phyloP scores from a whole-genome alignment of 345 rosid species.

The Eucalyptus shirleyi region DNA sequence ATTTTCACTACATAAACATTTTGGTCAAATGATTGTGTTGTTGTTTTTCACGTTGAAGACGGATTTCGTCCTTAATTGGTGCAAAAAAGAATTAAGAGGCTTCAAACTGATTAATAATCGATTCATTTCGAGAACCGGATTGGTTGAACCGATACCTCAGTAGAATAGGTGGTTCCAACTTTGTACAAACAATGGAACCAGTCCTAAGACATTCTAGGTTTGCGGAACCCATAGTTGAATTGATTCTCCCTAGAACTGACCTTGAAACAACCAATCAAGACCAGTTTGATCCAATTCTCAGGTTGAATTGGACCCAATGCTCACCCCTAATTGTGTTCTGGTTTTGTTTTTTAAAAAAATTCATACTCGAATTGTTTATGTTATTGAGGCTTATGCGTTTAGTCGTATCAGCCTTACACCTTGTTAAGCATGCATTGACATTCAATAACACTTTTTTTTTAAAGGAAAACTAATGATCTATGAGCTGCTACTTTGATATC shows the following conservation, averaged over 20 bases:
- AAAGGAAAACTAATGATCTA: too few relatives aligned
- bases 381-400: background rate
- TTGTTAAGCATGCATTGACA: background rate
- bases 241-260: background rate
- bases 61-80: too few relatives aligned
- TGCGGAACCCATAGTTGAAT: background rate
- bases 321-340: background rate
- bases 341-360: too few relatives aligned
- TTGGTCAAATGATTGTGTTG: too few relatives aligned
- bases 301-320: background rate
- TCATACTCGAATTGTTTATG: too few relatives aligned
- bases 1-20: too few relatives aligned
- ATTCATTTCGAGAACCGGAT: too few relatives aligned
- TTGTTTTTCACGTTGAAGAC: too few relatives aligned
- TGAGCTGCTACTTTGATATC: too few relatives aligned
- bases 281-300: too few relatives aligned
- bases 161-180: background rate
- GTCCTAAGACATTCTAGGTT: background rate
- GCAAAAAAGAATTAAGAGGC: background rate
- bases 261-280: background rate
- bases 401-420: background rate
- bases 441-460: background rate
- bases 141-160: background rate
- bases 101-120: background rate
- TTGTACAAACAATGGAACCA: background rate